phyloP scores from a whole-genome alignment of 352 stramenopile genomes.

The Globisporangium emineosum region DNA sequence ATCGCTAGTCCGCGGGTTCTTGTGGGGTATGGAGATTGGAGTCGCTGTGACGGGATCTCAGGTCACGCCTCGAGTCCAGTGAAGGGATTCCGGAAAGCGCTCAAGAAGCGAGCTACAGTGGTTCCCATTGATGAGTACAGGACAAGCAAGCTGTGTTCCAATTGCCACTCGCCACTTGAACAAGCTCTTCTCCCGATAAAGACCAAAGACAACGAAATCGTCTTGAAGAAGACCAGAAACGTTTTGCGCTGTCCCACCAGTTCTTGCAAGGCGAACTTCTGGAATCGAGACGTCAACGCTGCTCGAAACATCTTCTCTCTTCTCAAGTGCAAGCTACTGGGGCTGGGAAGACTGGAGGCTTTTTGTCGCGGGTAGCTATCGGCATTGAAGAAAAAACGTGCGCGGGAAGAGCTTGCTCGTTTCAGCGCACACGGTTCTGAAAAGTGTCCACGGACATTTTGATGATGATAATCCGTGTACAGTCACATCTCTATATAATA shows the following conservation, averaged over 20 bases:
- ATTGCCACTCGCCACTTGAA: slow-evolving; percentile 1
- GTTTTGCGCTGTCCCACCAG: background rate
- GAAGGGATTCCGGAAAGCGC: background rate
- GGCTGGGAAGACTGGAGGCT: background rate
- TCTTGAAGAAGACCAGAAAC: background rate
- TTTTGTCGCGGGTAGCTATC: background rate
- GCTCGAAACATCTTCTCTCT: background rate
- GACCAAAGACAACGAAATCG: slow-evolving; percentile 3
- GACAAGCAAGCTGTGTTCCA: slow-evolving; percentile 5
- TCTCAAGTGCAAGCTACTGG: slow-evolving; percentile 1
- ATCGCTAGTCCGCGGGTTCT: background rate
- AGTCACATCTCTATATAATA: no score
- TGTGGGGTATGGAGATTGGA: background rate
- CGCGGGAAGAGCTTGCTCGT: slow-evolving; percentile 1
- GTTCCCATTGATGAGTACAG: slow-evolving; percentile 1
- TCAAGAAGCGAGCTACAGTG: slow-evolving; percentile 6
- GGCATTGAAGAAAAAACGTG: slow-evolving; percentile 2
- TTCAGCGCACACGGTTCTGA: background rate
- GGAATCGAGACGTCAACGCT: slow-evolving; percentile 8
- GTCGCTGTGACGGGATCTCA: background rate
- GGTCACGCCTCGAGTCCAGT: slow-evolving; percentile 1
- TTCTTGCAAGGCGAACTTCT: slow-evolving; percentile 3
- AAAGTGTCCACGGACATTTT: background rate
- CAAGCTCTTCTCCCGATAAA: no score
- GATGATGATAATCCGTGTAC: background rate